Base-by-base conservation (phyloP, 2,329 filamentous ascomycete genomes). In the Pseudogymnoascus sp. region DNA sequence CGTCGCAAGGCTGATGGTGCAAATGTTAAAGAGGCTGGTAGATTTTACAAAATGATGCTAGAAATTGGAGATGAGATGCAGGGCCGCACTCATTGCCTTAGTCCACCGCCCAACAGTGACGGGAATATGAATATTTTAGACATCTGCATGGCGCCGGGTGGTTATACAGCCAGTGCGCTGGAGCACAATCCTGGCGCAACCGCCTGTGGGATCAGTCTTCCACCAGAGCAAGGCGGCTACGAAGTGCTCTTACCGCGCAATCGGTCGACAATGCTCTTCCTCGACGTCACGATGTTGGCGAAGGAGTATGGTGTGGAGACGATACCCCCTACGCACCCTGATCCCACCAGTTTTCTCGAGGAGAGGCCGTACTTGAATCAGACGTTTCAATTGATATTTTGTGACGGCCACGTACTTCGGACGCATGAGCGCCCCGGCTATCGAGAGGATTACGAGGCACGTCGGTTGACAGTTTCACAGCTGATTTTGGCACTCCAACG, bases 41-140 rank as follows among this genome's bases (percentile, higher is more conserved):
- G 63, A 50, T 79, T 81, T 66, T 80, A 74, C 67, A 61, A 63
- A 0, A 70, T 81, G 70, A 82, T 81, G 79, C 66, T 69, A 42
- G 61, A 64, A 1, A 79, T 83, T 37, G 79, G 70, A 1, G 14
- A 70, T 1, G 76, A 82, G 59, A 68, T 84, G 21, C 67, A 82
- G 0, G 13, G 8, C 1, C n/a, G 40, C 4, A 67, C 67, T 4
- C 37, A 53, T 7, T 64, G 62, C 33, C 59, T 70, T 16, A 59
- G 21, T 21, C 56, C 19, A 61, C 29, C 7, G 21, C 7, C 21
- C 40, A 13, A 50, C 40, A 13, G 16, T 19, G n/a, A 44, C 60
- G 42, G 37, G 10, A 21, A 64, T 6, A 44, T 68, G 4, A 67
- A 67, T 26, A 63, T 69, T 14, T 66, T 72, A 11, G 70, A 72